These are phyloP conservation scores for Pichia sp. DNA, from an alignment of 1,139 yeast species.

Conservation along the genomic window DNA sequence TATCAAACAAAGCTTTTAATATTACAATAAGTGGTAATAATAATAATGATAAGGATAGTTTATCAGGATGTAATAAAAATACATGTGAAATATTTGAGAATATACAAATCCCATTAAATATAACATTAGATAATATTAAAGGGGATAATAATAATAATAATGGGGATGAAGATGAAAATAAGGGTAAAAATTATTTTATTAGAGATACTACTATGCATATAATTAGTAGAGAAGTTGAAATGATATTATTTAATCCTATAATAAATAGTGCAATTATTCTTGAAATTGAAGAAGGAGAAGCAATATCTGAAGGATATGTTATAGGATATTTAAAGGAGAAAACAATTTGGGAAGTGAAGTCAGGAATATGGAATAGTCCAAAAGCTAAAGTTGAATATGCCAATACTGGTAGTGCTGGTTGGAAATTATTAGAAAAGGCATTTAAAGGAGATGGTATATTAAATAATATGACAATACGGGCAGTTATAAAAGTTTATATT, in stretches of 20 bases:
- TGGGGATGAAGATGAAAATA: too few relatives aligned
- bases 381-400: conserved; percentile 43
- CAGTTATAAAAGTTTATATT: conserved; percentile 35
- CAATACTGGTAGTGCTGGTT: conserved; percentile 37
- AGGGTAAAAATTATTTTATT: conserved; percentile 29
- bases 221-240: conserved; percentile 45
- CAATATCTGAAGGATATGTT: conserved; percentile 38
- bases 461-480: conserved; percentile 30
- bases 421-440: conserved; percentile 43
- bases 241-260: conserved; percentile 48
- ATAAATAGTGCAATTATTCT: conserved; percentile 37
- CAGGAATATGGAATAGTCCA: conserved; percentile 46
- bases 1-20: conserved; percentile 25
- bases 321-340: conserved; percentile 40
- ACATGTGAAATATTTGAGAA: conserved; percentile 2
- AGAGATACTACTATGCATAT: conserved; percentile 46
- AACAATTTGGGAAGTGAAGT: conserved; percentile 37
- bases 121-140: not conserved
- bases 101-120: conserved; percentile 4
- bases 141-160: conserved; percentile 3
- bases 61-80: not conserved
- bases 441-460: conserved; percentile 44
- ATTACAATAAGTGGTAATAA: conserved; percentile 15
- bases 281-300: conserved; percentile 39
- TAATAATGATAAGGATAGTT: conserved; percentile 20